These are phyloP conservation scores for Fagus sylvatica DNA, from an alignment of 306 rosid genomes.

Conservation along the genomic window DNA sequence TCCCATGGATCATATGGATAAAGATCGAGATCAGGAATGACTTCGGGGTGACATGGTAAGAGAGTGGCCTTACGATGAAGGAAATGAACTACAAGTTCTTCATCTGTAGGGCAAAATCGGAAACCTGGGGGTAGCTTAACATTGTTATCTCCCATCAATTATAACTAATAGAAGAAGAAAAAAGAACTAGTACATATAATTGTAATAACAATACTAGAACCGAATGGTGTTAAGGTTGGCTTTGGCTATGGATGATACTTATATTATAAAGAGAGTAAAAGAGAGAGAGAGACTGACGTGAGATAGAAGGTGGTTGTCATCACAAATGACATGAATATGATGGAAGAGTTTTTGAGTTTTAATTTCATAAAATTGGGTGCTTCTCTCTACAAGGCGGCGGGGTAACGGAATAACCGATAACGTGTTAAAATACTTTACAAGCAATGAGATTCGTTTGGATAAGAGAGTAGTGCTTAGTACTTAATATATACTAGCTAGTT, in stretches of 20 bases:
- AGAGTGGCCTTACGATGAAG: conserved; percentile 87
- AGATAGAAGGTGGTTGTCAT: conserved; percentile 41
- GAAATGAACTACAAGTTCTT: conserved; percentile 90
- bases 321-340: conserved; percentile 11
- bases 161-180: background rate
- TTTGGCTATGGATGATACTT: conserved; percentile 43
- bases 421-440: conserved; percentile 18
- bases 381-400: conserved; percentile 26
- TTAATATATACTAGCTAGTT: too few relatives aligned
- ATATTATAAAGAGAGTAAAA: conserved; percentile 31
- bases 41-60: conserved; percentile 90
- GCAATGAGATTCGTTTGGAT: conserved; percentile 30
- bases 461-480: background rate
- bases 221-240: conserved; percentile 15
- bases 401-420: conserved; percentile 1
- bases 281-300: conserved; percentile 46
- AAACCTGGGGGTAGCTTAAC: conserved; percentile 92
- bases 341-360: conserved; percentile 3
- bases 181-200: background rate
- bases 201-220: background rate
- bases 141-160: conserved; percentile 50
- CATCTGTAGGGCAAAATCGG: conserved; percentile 83
- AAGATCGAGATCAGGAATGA: conserved; percentile 93
- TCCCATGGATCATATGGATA: conserved; percentile 88
- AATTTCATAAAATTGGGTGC: conserved; percentile 14